Base-by-base conservation (phyloP, 225 moss, liverwort and hornwort genomes). In the Sphagnum tenellum region DNA sequence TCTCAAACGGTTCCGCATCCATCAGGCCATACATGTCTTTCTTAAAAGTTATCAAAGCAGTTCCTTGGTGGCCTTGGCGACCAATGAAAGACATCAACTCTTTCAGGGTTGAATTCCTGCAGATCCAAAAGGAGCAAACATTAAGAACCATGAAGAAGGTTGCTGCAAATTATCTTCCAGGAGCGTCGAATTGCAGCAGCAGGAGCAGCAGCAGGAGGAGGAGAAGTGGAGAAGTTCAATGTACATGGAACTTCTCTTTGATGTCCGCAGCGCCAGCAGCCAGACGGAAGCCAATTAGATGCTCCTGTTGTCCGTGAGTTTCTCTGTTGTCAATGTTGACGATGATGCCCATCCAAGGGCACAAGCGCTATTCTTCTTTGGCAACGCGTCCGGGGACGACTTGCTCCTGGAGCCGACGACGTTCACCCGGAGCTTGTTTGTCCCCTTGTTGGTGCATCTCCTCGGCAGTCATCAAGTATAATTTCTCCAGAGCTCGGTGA, bases 1-100 rank as follows among this genome's bases (percentile, higher is more conserved):
- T 85, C 58, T 94, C 85, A 65, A 89, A 86, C 2, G 90, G 90
- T 65, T 90, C 85, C 0, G 90, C 93, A 74, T 94, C 90, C 63
- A 82, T 88, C 44, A 89, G 67, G 8, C 89, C 94, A 45, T 81
- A 82, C 5, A 94, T 79, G 44, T 79, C 87, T 45, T 78, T 81
- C 64, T 70, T 66, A 60, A 94, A 94, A 1, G 78, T 76, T 8
- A 94, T 47, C 3, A 94, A 70, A 3, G 77, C 83, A 3, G 72
- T 75, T 8, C 91, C 94, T 52, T 77, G 71, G 66, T 94, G 91
- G 2, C 89, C 44, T 59, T 67, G 14, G 64, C 73, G 62, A 80
- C 78, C n/a, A n/a, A 70, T 85, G 87, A 13, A 85, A 85, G 5
- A 84, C 83, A 4, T 80, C 73, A 46, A 85, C 13, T 50, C 73